These are phyloP conservation scores for Lipomyces yamanashiensis DNA, from an alignment of 805 yeast species.

Conservation along the genomic window DNA sequence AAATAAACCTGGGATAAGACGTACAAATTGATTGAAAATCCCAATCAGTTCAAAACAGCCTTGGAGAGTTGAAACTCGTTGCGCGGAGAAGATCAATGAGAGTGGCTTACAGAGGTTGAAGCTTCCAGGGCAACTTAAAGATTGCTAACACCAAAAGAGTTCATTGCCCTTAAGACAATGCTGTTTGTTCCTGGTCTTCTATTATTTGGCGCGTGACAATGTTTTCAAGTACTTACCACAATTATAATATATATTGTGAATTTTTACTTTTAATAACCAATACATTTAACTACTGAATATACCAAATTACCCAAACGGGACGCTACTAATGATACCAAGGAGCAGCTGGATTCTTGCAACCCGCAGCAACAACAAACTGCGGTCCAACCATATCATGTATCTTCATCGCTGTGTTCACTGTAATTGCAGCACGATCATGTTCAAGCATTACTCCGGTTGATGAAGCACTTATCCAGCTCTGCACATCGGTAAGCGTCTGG, in stretches of 20 bases:
- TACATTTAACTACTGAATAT: background rate
- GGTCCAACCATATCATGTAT: constrained; percentile 59
- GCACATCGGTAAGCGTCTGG: constrained; percentile 61
- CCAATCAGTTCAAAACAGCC: no score
- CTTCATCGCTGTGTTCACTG: constrained; percentile 71
- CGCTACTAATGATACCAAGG: constrained; percentile 18
- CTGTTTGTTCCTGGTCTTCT: no score
- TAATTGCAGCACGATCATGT: constrained; percentile 73
- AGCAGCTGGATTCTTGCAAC: constrained; percentile 17
- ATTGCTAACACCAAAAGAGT: no score
- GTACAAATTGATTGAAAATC: no score
- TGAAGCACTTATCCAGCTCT: constrained; percentile 52
- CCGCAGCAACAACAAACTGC: constrained; percentile 7
- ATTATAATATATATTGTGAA: background rate
- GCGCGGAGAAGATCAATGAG: no score
- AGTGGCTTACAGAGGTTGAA: no score
- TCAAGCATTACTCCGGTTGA: constrained; percentile 74
- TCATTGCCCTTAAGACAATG: no score
- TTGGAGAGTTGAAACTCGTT: no score
- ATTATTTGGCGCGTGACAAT: no score
- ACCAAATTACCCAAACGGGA: background rate
- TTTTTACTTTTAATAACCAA: background rate
- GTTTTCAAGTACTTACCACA: no score
- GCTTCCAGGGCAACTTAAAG: no score
- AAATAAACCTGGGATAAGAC: no score